Evolutionary conservation across 163 green algal genomes (phyloP).

Genomic region (Scenedesmus sp.): DNA sequence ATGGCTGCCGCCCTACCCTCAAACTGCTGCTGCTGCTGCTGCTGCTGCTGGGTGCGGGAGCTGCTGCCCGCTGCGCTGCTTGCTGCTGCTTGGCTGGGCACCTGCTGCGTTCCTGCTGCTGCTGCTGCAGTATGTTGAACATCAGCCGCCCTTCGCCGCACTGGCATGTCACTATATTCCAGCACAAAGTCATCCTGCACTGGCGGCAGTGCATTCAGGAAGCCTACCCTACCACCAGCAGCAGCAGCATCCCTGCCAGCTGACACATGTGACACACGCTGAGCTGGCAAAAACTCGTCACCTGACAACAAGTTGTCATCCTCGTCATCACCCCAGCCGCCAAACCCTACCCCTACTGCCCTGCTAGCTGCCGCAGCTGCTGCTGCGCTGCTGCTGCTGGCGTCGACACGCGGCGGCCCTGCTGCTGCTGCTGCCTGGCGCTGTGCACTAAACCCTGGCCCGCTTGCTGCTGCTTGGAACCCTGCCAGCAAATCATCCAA

Average conservation of each 20-base stretch:
- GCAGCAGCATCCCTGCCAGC: not conserved
- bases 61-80: not conserved
- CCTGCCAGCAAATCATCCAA: conserved; percentile 35
- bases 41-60: not conserved
- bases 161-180: conserved; percentile 38
- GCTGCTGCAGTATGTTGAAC: conserved; percentile 1
- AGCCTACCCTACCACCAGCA: not conserved
- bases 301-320: not conserved
- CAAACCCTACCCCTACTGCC: not conserved
- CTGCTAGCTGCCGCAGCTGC: not conserved
- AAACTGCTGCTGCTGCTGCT: not conserved
- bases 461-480: conserved; percentile 28
- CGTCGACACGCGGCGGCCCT: not conserved
- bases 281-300: conserved; percentile 24
- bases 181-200: conserved; percentile 46
- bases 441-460: not conserved
- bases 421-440: not conserved
- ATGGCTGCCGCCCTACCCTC: not conserved
- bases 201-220: conserved; percentile 35
- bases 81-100: not conserved
- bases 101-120: not conserved
- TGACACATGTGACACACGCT: conserved; percentile 10
- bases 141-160: not conserved
- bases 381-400: not conserved
- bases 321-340: not conserved